A percentile compares a stretch with the other conserved stretches of the same genome.
Conservation (phyloP, 768 basidiomycete species). For the Pulveroboletus ravenelii region DNA sequence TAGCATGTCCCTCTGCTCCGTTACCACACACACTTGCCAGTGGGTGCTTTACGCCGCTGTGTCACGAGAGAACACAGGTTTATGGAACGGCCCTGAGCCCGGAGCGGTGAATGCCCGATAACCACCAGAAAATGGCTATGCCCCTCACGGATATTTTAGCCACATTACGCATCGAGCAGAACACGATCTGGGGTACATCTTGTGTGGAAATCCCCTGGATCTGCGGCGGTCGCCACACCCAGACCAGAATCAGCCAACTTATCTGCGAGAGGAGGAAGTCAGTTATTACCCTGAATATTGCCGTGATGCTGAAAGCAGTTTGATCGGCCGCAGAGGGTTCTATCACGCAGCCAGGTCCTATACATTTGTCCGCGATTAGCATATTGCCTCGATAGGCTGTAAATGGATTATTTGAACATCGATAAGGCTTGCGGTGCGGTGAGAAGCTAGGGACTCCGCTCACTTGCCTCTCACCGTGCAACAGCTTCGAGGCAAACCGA, state of each 20-base stretch:
- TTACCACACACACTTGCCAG: no score
- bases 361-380: background rate
- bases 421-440: no score
- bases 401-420: background rate
- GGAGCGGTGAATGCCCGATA: no score
- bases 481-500: no score
- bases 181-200: background rate
- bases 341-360: background rate
- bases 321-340: background rate
- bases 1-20: background rate
- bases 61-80: background rate
- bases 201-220: background rate
- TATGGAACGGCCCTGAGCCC: background rate
- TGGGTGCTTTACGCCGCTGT: background rate
- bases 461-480: no score
- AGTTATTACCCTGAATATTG: background rate
- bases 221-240: background rate
- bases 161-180: background rate
- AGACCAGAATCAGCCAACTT: background rate
- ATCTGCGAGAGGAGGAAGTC: background rate
- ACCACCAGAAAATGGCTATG: no score
- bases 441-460: background rate
- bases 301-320: background rate
- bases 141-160: background rate
- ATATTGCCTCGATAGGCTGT: background rate